Base-by-base conservation (phyloP, 2,329 filamentous ascomycete genomes). In the Colletotrichum sp. region DNA sequence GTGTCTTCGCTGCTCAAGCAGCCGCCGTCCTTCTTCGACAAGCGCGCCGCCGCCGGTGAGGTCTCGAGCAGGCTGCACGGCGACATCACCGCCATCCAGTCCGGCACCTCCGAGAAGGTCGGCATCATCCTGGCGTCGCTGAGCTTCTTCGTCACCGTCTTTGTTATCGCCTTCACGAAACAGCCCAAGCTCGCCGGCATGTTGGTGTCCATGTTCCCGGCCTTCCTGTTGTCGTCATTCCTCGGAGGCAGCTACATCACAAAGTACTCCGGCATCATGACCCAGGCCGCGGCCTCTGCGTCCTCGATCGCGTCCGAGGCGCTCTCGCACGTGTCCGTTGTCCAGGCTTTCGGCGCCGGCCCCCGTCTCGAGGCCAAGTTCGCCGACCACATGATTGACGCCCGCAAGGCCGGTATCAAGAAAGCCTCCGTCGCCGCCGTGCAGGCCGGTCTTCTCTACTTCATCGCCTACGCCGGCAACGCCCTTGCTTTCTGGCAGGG, bases 91-190 rank as follows among this genome's bases (percentile, higher is more conserved):
- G 89, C 90, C 2, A 91, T 95, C 68, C 93, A 93, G 79, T 89
- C 90, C 0, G 93, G 93, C 16, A 94, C 93, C 0, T 92, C 91
- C 2, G 93, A 95, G 82, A 95, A 95, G 82, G 92, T 94, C 18
- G 93, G 93, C 68, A 90, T 94, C 39, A 89, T 90, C 78, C 86
- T 95, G 6, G 88, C 89, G 28, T 92, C 89, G 67, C 82, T 90
- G 12, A 91, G 91, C 3, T 95, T 94, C 82, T 94, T 94, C 80
- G 81, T 94, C 69, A 92, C 93, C 0, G 91, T 92, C 5, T 94
- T 93, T 77, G 86, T 92, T 6, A 90, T 95, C 18, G 92, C 92
- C 3, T 95, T 95, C 78, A 90, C 92, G 81, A 92, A 93, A 79
- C 88, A 94, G 78, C 86, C 89, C 18, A 87, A 87, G 65, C 86